Conservation (phyloP, 2,329 filamentous ascomycete species). For the Neofusicoccum umdonicola region DNA sequence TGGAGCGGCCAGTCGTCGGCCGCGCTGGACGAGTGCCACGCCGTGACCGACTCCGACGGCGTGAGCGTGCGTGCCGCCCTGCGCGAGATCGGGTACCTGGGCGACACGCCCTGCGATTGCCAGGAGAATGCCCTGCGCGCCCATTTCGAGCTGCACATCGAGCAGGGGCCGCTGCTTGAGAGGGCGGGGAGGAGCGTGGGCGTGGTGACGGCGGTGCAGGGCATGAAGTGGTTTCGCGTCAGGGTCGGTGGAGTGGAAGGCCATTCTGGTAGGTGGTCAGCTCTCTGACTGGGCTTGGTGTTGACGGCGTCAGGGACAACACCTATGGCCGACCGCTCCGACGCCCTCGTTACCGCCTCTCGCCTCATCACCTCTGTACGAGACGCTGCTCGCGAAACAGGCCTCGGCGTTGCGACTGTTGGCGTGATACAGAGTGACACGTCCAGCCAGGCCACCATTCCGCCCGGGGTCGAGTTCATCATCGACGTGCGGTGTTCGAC, state of each 20-base stretch:
- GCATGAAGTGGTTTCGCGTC: constrained; percentile 71
- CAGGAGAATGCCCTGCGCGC: constrained; percentile 64
- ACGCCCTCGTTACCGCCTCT: constrained; percentile 28
- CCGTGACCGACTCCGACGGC: constrained; percentile 60
- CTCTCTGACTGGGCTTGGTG: neutral
- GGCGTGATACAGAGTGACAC: constrained; percentile 29
- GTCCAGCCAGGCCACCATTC: constrained; percentile 30
- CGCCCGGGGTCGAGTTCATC: constrained; percentile 12
- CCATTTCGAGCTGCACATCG: constrained; percentile 82
- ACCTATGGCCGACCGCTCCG: neutral
- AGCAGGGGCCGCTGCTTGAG: constrained; percentile 77
- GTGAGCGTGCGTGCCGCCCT: constrained; percentile 62
- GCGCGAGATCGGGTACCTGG: constrained; percentile 69
- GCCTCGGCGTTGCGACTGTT: constrained; percentile 28
- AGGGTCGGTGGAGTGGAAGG: constrained; percentile 56
- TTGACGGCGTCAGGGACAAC: constrained; percentile 17
- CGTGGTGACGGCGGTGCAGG: constrained; percentile 70
- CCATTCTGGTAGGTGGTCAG: neutral
- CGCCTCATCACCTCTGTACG: constrained; percentile 28
- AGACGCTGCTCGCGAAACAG: constrained; percentile 24
- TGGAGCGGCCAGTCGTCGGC: constrained; percentile 66
- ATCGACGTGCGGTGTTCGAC: constrained; percentile 31
- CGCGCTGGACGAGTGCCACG: constrained; percentile 58
- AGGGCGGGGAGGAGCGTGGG: constrained; percentile 62
- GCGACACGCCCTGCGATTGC: constrained; percentile 55